These are phyloP conservation scores for Sporothrix protearum DNA, from an alignment of 2,329 filamentous ascomycete genomes.

Conservation along the genomic window DNA sequence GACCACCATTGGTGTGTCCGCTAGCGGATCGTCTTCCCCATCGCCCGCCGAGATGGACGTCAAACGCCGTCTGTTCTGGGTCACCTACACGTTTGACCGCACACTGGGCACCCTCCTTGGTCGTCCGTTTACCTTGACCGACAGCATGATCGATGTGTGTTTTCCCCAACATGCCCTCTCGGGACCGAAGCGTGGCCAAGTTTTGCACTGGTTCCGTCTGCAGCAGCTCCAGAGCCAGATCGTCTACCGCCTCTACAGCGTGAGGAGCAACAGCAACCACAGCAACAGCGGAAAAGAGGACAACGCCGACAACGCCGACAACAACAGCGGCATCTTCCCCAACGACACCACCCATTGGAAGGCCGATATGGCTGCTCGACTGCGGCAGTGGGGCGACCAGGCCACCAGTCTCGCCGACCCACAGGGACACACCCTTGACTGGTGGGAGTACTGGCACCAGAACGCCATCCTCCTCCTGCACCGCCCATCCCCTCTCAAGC, in stretches of 20 bases:
- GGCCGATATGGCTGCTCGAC: constrained; percentile 12
- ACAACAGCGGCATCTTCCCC: background rate
- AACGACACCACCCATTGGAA: constrained; percentile 15
- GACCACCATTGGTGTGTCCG: constrained; percentile 22
- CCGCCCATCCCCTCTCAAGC: constrained; percentile 26
- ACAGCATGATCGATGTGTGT: constrained; percentile 30
- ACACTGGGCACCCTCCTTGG: constrained; percentile 31
- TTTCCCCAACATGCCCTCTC: constrained; percentile 23
- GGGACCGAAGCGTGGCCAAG: constrained; percentile 17
- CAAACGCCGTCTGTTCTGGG: constrained; percentile 32
- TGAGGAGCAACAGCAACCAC: background rate
- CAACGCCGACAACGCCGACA: background rate
- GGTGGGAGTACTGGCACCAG: constrained; percentile 29
- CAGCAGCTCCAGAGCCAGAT: constrained; percentile 30
- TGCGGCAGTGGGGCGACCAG: constrained; percentile 3
- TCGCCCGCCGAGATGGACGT: constrained; percentile 13
- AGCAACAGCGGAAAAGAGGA: background rate
- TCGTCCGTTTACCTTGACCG: constrained; percentile 30
- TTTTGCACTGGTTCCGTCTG: constrained; percentile 30
- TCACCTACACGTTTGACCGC: constrained; percentile 31
- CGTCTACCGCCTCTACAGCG: constrained; percentile 21
- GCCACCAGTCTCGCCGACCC: constrained; percentile 16
- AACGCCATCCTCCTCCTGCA: constrained; percentile 30
- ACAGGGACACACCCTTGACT: constrained; percentile 24
- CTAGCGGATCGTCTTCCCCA: background rate